Base-by-base conservation (phyloP, 2,329 filamentous ascomycete genomes). In the Aspergillus udagawae region DNA sequence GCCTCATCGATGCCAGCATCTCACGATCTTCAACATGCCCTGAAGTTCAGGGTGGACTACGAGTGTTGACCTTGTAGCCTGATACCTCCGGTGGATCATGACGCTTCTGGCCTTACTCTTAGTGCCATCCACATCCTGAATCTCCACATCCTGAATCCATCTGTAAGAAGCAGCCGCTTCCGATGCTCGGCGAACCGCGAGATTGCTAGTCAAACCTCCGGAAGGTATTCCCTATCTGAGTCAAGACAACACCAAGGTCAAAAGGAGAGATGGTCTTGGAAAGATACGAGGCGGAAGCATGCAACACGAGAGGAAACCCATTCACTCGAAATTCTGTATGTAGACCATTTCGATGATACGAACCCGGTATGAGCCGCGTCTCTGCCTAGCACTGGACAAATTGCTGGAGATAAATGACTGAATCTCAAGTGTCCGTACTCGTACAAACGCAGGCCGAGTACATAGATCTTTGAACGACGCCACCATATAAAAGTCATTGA, bases 181-280 rank as follows among this genome's bases (percentile, higher is more conserved):
- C 2, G 80, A 83, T 68, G 70, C 72, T 1, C 69, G 77, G 10
- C 72, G 80, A 44, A 73, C 73, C 17, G 64, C 69, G 9, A 76
- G 76, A 2, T 57, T 70, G 5, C 52, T 70, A 10, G 58, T 61
- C 3, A 69, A 78, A 2, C 72, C 71, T 0, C 70, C 85, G 0
- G 82, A 86, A 60, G 82, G 83, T 1, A 83, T 86, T 6, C 82
- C 83, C 0, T 85, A 77, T 57, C 83, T 82, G 0, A 73, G 84
- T 62, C 86, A 86, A 65, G 83, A 86, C 63, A 81, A 76, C 62
- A 85, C 81, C 72, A 83, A 80, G 60, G 78, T 81, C 28, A 73
- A 75, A 25, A 80, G 80, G 1, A 77, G 1, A 2, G 14, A 17
- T 6, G 2, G 3, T 7, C 32, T 17, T 35, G 14, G 4, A 17